These are phyloP conservation scores for Backusella circina DNA, from an alignment of 192 early-diverging fungal genomes.

Conservation along the genomic window DNA sequence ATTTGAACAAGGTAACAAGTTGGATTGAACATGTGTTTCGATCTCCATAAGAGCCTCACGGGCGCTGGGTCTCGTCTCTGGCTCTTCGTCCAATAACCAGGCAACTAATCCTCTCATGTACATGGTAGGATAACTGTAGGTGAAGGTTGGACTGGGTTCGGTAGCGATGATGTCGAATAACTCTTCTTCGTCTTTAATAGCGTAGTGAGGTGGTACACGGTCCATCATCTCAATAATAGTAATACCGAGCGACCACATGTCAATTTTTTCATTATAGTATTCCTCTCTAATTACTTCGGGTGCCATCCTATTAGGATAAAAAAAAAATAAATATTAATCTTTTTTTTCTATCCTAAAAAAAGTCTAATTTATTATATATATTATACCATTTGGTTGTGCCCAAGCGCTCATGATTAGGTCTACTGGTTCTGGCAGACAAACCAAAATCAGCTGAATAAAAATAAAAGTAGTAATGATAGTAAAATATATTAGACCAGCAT, in stretches of 20 bases:
- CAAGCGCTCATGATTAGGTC: constrained; percentile 33
- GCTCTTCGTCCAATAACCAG: constrained; percentile 38
- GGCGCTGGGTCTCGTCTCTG: constrained; percentile 27
- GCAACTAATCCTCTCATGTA: constrained; percentile 41
- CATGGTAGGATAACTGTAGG: constrained; percentile 39
- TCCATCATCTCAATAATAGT: constrained; percentile 51
- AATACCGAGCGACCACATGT: constrained; percentile 54
- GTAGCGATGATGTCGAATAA: constrained; percentile 35
- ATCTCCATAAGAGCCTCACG: constrained; percentile 35
- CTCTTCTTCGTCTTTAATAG: constrained; percentile 43
- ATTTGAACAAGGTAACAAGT: constrained; percentile 23
- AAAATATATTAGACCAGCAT: background rate
- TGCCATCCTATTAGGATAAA: constrained; percentile 39
- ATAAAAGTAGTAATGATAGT: background rate
- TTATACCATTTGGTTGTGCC: constrained; percentile 40
- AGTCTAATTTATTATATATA: background rate
- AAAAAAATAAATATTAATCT: background rate
- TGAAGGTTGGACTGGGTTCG: constrained; percentile 37
- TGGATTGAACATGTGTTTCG: constrained; percentile 33
- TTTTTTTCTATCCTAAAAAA: background rate
- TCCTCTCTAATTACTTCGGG: constrained; percentile 46
- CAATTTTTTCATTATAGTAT: constrained; percentile 46
- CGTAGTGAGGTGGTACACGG: constrained; percentile 42
- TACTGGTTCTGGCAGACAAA: constrained; percentile 27
- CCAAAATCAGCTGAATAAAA: constrained; percentile 36